A percentile compares a stretch with the other conserved stretches of the same genome.
phyloP scores from a whole-genome alignment of 371 early-diverging fungal genomes.

The Mucor piriformis region DNA sequence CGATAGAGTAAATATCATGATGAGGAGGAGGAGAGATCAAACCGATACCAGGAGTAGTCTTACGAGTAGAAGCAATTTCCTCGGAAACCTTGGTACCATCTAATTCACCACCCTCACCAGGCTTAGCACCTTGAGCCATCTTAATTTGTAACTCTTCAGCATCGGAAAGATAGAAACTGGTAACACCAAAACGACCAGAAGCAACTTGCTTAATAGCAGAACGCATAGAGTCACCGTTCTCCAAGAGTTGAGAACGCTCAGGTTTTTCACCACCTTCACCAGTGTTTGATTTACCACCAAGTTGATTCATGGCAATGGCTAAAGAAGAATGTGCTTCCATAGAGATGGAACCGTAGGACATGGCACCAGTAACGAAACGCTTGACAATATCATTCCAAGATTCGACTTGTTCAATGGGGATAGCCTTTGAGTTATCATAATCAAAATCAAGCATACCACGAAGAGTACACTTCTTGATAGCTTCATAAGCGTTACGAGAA shows the following conservation, averaged over 20 bases:
- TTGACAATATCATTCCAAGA: constrained; percentile 95
- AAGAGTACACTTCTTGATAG: constrained; percentile 90
- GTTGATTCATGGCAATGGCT: constrained; percentile 92
- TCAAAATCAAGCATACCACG: constrained; percentile 94
- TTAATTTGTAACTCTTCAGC: constrained; percentile 97
- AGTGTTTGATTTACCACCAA: constrained; percentile 96
- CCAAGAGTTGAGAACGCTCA: constrained; percentile 66
- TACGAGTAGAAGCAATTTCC: constrained; percentile 90
- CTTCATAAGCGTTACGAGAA: constrained; percentile 75
- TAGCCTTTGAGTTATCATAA: constrained; percentile 67
- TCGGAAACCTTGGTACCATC: constrained; percentile 87
- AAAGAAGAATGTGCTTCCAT: constrained; percentile 91
- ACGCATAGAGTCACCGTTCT: constrained; percentile 81
- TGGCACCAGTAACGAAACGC: constrained; percentile 97
- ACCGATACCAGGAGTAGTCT: constrained; percentile 95
- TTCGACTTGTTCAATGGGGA: constrained; percentile 94
- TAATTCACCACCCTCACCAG: constrained; percentile 91
- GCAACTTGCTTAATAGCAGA: constrained; percentile 98
- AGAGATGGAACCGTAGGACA: constrained; percentile 98
- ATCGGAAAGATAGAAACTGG: constrained; percentile 89
- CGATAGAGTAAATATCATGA: constrained; percentile 97
- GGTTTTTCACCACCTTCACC: constrained; percentile 98
- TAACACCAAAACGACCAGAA: constrained; percentile 97
- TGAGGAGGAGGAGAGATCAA: constrained; percentile 96
- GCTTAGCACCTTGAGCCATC: constrained; percentile 99